Evolutionary conservation across 495 filamentous ascomycete species (phyloP).

Genomic region (Geoglossum glabrum): DNA sequence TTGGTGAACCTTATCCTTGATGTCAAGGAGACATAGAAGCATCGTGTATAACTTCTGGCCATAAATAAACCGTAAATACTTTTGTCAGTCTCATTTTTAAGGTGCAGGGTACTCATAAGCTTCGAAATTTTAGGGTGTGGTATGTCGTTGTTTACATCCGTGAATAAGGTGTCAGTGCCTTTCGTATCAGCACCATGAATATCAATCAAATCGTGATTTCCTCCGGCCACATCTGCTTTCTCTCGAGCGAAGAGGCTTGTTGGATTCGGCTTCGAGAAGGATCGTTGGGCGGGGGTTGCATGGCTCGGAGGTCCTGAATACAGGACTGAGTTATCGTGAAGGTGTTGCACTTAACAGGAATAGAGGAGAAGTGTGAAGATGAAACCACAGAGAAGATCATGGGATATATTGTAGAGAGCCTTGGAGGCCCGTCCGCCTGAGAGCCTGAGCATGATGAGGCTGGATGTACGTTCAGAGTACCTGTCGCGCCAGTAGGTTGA

Average conservation of each 20-base stretch:
- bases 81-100: slow-evolving; percentile 1
- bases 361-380: not conserved
- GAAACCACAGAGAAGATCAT: not conserved
- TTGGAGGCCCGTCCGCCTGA: not conserved
- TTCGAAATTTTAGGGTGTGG: slow-evolving; percentile 3
- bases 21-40: not conserved
- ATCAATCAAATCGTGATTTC: no score
- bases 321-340: no score
- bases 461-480: not conserved
- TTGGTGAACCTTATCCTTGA: slow-evolving; percentile 4
- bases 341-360: not conserved
- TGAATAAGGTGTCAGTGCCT: not conserved
- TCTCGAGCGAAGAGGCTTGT: no score
- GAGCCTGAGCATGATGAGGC: not conserved
- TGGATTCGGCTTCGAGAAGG: no score
- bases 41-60: not conserved
- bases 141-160: not conserved
- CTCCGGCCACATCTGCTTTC: no score
- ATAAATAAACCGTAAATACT: not conserved
- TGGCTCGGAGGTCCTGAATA: no score
- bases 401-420: not conserved
- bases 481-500: no score
- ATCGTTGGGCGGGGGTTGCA: no score
- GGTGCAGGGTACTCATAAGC: slow-evolving; percentile 1
- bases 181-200: slow-evolving; percentile 2